Evolutionary conservation across 2,329 filamentous ascomycete genomes (phyloP), one percentile per base, ranked within the genome.

Genomic region (Knoxdaviesia proteae): DNA sequence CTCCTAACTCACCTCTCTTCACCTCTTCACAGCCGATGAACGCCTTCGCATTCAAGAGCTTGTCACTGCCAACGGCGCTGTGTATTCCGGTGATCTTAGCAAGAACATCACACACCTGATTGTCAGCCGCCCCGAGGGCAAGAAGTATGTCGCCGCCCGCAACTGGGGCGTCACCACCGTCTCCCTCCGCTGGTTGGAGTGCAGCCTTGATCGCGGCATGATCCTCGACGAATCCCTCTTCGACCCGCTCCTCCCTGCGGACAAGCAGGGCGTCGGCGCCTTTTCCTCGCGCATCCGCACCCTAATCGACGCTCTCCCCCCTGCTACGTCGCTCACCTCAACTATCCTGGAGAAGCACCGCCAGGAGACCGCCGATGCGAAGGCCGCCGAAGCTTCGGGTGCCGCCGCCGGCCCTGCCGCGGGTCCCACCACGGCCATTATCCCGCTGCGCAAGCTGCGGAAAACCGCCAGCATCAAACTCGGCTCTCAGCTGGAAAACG

Each of bases 71-170:
- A 75, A 92, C 53, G 88, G 88, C 33, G 90, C 78, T n/a, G 64
- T 71, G 43, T 94, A 94, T 56, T 78, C 81, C 32, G 84, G 82
- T 44, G 88, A 98, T 55, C 68, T 98, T 42, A 93, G 86, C 7
- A 84, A 78, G 53, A 68, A 67, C 43, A 83, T 92, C 49, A 93
- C 86, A 2, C 90, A 98, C 58, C 69, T 98, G 10, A 80, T 98
- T 48, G 84, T 84, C 33, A 71, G 72, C 47, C 72, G 71, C 41
- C 77, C 88, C 6, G 73, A 82, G 48, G 88, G 90, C 29, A 82
- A 84, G 47, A 98, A 98, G 58, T 98, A 93, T 56, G 73, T 74
- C 44, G 84, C 84, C 44, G 90, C 88, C n/a, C 76, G 73, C 49
- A 69, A 69, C 50, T 98, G 90, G 87, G 68, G 70, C 39, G 73